Percentiles rank a stretch among this genome's conserved stretches.
Evolutionary conservation across 306 rosid species (phyloP).

Genomic region (Sicyos baderoa): DNA sequence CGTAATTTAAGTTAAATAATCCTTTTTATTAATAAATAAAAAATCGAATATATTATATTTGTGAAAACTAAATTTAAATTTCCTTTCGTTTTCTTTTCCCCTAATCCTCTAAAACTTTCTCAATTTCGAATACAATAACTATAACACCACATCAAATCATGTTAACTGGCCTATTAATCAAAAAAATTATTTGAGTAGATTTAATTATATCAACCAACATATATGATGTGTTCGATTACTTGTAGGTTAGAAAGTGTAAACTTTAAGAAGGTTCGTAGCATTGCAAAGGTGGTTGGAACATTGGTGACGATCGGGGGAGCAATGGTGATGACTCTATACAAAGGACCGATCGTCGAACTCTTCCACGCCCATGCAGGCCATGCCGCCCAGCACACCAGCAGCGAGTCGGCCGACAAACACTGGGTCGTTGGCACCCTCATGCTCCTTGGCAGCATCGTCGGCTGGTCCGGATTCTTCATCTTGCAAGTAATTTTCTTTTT

Average conservation of each 20-base stretch:
- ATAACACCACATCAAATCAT: too few species aligned
- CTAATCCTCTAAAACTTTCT: too few species aligned
- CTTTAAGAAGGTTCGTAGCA: slow-evolving; percentile 49
- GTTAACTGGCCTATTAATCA: too few species aligned
- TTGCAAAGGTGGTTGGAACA: slow-evolving; percentile 81
- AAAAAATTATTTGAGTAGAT: too few species aligned
- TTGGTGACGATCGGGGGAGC: slow-evolving; percentile 76
- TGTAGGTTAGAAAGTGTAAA: slow-evolving; percentile 75
- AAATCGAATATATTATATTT: too few species aligned
- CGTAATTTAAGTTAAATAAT: too few species aligned
- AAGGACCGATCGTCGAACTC: slow-evolving; percentile 66
- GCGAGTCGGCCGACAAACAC: slow-evolving; percentile 42
- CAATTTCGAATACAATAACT: too few species aligned
- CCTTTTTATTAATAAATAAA: too few species aligned
- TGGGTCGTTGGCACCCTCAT: slow-evolving; percentile 58
- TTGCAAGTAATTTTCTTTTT: slow-evolving; percentile 47
- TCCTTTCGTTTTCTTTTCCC: too few species aligned
- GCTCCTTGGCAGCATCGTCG: slow-evolving; percentile 59
- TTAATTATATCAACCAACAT: too few species aligned
- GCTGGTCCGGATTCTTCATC: slow-evolving; percentile 95
- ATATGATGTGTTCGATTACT: neutral
- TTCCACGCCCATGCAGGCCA: slow-evolving; percentile 33
- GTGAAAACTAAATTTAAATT: too few species aligned
- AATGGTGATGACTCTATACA: slow-evolving; percentile 93
- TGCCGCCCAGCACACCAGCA: slow-evolving; percentile 15